Evolutionary conservation across 225 moss, liverwort and hornwort genomes (phyloP), one percentile per base, ranked within the genome.

Genomic region (Sphagnum tenellum): DNA sequence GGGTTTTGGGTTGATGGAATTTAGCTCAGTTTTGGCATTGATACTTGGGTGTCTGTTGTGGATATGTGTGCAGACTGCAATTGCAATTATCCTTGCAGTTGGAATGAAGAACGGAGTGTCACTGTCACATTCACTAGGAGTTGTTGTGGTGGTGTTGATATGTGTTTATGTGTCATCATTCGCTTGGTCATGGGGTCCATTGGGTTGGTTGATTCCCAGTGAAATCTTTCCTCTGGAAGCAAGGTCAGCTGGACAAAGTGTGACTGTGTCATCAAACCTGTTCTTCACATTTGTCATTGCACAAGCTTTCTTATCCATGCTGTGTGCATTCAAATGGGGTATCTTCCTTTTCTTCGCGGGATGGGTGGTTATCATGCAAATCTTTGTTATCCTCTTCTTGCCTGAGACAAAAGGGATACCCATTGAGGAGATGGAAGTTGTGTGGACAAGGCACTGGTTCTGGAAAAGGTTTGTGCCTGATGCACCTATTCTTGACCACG

Each of bases 161-260:
- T 64, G 64, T 50, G 49, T 50, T 3, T 64, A 48, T 50, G 64
- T 64, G 8, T 49, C 64, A 8, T 49, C 46, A 4, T 64, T 64
- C 50, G 64, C 64, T 3, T 64, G 64, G 64, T 64, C 64, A 48
- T 64, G 64, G 64, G 64, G 64, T 29, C 64, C 64, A 64, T 14
- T 64, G 8, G 64, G 46, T n/a, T 64, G 64, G 64, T 49, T 64
- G 2, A 51, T 64, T 48, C 64, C 64, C 7, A 47, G 46, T 48
- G 64, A 64, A n/a, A 64, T 64, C 14, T 64, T 64, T 5, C 64
- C 64, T 1, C 8, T 64, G 8, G 64, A 64, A 10, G 50, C 64
- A 3, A 47, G 64, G 2, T 64, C 64, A 5, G 47, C 9, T 3
- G 64, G 64, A 9, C 64, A 48, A 12, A 50, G 48, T 12, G 8